phyloP scores from a whole-genome alignment of 2,329 filamentous ascomycete genomes.

The Xylaria sp. region DNA sequence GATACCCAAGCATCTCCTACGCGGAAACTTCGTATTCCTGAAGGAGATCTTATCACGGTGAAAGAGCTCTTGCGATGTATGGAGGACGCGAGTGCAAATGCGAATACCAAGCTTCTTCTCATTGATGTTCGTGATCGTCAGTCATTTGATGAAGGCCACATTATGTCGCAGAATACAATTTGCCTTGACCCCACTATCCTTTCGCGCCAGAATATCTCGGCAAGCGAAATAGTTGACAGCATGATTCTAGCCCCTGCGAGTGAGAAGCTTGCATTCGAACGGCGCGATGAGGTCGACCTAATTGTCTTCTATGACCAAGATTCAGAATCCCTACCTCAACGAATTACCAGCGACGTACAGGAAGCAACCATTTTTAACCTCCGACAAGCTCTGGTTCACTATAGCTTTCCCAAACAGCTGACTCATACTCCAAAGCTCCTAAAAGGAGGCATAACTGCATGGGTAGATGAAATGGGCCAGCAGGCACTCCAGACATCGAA shows the following conservation, averaged over 20 bases:
- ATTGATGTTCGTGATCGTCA: constrained; percentile 86
- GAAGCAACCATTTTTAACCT: constrained; percentile 74
- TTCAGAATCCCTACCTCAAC: constrained; percentile 62
- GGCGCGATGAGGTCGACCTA: constrained; percentile 80
- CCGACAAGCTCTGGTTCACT: constrained; percentile 82
- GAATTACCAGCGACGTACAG: constrained; percentile 51
- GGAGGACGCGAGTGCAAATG: constrained; percentile 58
- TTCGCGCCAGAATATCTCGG: constrained; percentile 73
- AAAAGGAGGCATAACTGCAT: constrained; percentile 84
- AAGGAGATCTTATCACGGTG: constrained; percentile 69
- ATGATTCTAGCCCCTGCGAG: constrained; percentile 75
- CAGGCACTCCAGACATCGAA: constrained; percentile 65
- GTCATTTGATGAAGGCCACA: constrained; percentile 88
- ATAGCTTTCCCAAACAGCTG: constrained; percentile 81
- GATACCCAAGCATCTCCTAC: constrained; percentile 50
- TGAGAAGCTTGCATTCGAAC: constrained; percentile 80
- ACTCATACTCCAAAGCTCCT: constrained; percentile 80
- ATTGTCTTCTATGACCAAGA: constrained; percentile 90
- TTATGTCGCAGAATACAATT: constrained; percentile 83
- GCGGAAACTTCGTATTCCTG: constrained; percentile 61
- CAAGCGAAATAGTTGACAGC: constrained; percentile 71
- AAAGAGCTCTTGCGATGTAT: constrained; percentile 78
- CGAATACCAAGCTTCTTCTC: constrained; percentile 74
- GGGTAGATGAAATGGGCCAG: constrained; percentile 82
- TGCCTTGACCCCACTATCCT: constrained; percentile 86